These are phyloP conservation scores for Syzygium oleosum DNA, from an alignment of 345 rosid species.

Conservation along the genomic window DNA sequence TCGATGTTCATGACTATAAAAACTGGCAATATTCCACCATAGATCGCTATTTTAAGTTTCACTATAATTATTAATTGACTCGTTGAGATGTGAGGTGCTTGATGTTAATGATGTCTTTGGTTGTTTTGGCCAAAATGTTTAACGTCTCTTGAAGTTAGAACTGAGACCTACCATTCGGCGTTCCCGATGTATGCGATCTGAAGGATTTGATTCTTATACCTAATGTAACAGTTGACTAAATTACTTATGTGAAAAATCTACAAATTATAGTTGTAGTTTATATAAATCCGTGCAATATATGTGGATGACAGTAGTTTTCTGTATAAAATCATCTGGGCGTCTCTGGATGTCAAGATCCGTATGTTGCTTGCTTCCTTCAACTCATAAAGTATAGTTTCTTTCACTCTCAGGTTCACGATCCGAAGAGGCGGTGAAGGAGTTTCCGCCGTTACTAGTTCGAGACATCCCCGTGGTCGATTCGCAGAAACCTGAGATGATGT, in stretches of 20 bases:
- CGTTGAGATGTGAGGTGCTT: not conserved
- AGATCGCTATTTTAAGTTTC: not conserved
- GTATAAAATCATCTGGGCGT: not conserved
- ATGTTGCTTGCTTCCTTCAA: not conserved
- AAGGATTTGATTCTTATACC: not conserved
- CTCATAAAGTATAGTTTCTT: not conserved
- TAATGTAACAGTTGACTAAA: not conserved
- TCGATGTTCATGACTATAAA: not conserved
- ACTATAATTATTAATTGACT: not conserved
- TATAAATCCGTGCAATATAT: not conserved
- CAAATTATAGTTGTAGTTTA: not conserved
- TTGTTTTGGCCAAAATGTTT: not conserved
- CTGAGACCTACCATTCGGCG: too few relatives aligned
- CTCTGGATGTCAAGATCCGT: not conserved
- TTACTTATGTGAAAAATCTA: not conserved
- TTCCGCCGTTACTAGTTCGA: conserved; percentile 30
- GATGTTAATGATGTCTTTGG: not conserved
- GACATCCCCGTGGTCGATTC: conserved; percentile 23
- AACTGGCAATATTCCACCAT: not conserved
- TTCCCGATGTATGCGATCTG: too few relatives aligned
- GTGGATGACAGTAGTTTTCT: not conserved
- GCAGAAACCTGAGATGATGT: conserved; percentile 1
- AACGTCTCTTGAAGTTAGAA: not conserved
- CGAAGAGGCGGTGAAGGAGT: conserved; percentile 27
- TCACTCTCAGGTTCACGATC: conserved; percentile 16